Conservation (phyloP, 345 rosid species). For the Mallotus nudiflorus region DNA sequence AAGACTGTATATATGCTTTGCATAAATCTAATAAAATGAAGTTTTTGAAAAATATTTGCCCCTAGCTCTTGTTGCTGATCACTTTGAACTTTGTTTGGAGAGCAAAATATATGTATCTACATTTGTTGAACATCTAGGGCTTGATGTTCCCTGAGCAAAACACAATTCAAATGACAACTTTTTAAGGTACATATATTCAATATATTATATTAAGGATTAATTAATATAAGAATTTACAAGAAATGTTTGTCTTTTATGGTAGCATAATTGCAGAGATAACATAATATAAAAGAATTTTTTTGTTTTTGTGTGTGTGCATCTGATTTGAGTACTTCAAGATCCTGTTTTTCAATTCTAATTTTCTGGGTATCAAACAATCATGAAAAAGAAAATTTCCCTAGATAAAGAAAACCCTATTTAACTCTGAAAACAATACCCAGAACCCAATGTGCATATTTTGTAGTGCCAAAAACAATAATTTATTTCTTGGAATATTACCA, state of each 20-base stretch:
- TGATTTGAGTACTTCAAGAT: constrained; percentile 12
- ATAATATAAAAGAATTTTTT: constrained; percentile 5
- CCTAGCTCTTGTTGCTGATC: too few species aligned
- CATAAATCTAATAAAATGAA: too few species aligned
- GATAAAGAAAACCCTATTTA: not conserved
- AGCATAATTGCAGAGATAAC: not conserved
- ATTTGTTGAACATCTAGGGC: too few species aligned
- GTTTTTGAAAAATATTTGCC: too few species aligned
- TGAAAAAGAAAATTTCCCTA: constrained; percentile 10
- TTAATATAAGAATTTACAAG: constrained; percentile 3
- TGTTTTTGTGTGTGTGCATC: too few species aligned
- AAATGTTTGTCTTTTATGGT: constrained; percentile 3
- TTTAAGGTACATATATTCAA: not conserved
- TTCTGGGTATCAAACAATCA: not conserved
- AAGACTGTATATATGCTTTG: too few species aligned
- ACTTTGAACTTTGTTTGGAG: too few species aligned
- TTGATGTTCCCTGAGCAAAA: not conserved
- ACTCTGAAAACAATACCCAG: constrained; percentile 14
- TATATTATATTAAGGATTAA: not conserved
- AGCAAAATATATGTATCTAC: too few species aligned
- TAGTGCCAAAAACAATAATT: constrained; percentile 8
- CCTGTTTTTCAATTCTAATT: not conserved
- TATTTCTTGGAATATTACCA: constrained; percentile 1
- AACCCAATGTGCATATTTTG: constrained; percentile 24
- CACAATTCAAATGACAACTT: constrained; percentile 14